phyloP scores from a whole-genome alignment of 139 green algal species.

The Ettlia oleoabundans region DNA sequence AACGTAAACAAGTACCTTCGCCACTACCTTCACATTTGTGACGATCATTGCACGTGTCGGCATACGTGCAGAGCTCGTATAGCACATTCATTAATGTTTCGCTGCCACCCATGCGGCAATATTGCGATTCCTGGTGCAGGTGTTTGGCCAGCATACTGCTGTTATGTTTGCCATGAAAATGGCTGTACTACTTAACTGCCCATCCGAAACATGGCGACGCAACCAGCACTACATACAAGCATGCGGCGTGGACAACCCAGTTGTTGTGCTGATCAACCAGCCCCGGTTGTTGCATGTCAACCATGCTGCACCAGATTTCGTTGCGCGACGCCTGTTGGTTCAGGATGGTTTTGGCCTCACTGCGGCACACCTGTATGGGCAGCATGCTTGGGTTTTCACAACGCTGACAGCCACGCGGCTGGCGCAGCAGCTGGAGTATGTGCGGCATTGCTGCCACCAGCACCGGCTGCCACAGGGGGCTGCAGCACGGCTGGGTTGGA shows the following conservation, averaged over 20 bases:
- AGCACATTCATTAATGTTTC: neutral
- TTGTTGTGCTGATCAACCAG: neutral
- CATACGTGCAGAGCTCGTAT: no score
- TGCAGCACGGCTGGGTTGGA: no score
- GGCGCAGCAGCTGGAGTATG: neutral
- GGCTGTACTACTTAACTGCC: neutral
- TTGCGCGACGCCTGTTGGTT: neutral
- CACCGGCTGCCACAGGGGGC: no score
- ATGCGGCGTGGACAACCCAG: neutral
- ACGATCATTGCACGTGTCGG: no score
- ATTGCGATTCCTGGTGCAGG: neutral
- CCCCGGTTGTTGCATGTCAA: neutral
- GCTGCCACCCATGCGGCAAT: neutral
- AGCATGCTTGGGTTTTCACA: neutral
- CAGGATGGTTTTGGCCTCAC: neutral
- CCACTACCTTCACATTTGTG: no score
- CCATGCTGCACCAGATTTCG: neutral
- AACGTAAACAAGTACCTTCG: no score
- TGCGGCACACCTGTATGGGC: neutral
- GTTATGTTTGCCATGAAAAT: neutral
- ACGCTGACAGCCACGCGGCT: neutral
- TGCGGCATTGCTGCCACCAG: no score
- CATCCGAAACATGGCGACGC: neutral
- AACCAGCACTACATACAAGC: neutral
- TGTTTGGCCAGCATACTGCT: neutral